These are phyloP conservation scores for Tuber indicum DNA, from an alignment of 495 filamentous ascomycete species.

Conservation along the genomic window DNA sequence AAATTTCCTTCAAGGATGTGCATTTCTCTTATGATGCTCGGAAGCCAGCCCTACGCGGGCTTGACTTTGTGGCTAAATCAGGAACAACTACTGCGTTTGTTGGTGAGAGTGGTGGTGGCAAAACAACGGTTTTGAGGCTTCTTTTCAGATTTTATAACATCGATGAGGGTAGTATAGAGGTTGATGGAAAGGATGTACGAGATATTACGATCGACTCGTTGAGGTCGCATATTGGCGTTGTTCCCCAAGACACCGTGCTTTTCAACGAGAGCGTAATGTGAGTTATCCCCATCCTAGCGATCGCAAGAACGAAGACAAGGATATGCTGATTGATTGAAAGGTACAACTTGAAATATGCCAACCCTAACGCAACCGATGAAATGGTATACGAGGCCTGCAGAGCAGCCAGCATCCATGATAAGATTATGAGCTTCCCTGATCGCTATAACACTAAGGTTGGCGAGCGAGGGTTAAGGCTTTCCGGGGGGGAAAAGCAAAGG, in stretches of 20 bases:
- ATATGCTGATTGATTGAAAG: slow-evolving; percentile 3
- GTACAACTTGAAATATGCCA: slow-evolving; percentile 92
- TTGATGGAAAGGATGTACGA: slow-evolving; percentile 79
- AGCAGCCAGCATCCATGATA: slow-evolving; percentile 91
- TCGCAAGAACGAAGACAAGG: neutral
- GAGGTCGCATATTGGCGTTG: slow-evolving; percentile 82
- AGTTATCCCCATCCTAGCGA: neutral
- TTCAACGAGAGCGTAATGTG: slow-evolving; percentile 94
- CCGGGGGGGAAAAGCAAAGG: slow-evolving; percentile 93
- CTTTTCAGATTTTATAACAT: slow-evolving; percentile 94
- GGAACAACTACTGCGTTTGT: slow-evolving; percentile 94
- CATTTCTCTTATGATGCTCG: slow-evolving; percentile 84
- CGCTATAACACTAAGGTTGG: slow-evolving; percentile 88
- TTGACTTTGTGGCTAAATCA: slow-evolving; percentile 73
- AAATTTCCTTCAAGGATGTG: slow-evolving; percentile 78
- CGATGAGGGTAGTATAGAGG: slow-evolving; percentile 64
- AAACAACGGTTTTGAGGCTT: slow-evolving; percentile 93
- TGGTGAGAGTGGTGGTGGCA: slow-evolving; percentile 92
- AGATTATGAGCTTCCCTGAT: slow-evolving; percentile 88
- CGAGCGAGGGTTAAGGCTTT: slow-evolving; percentile 85
- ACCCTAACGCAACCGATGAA: slow-evolving; percentile 74
- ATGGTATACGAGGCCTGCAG: slow-evolving; percentile 83
- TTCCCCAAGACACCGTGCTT: slow-evolving; percentile 90
- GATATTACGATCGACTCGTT: slow-evolving; percentile 90
- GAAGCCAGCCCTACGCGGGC: slow-evolving; percentile 73